Evolutionary conservation across 352 stramenopile species (phyloP).

Genomic region (Phytophthora nicotianae): DNA sequence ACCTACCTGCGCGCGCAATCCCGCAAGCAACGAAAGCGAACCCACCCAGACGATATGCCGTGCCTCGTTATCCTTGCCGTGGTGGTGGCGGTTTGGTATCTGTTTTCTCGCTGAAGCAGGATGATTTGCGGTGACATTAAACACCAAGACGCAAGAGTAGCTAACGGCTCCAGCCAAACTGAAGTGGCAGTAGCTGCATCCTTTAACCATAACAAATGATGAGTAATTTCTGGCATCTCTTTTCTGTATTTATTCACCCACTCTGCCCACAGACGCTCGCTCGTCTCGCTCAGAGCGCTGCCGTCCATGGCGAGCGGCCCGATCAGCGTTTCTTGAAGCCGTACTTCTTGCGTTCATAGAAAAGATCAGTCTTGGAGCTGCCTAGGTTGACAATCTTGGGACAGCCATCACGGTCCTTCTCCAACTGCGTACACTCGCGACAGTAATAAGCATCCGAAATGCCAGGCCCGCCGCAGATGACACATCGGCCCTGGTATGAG

Average conservation of each 20-base stretch:
- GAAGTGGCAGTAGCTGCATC: not conserved
- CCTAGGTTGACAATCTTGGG: conserved; percentile 99
- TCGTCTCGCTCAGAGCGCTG: not conserved
- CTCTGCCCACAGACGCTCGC: conserved; percentile 25
- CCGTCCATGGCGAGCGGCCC: conserved; percentile 18
- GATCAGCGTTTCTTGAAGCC: conserved; percentile 91
- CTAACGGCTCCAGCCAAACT: not conserved
- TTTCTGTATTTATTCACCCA: conserved; percentile 26
- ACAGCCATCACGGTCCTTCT: conserved; percentile 97
- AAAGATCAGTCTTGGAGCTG: conserved; percentile 96
- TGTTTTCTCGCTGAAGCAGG: conserved; percentile 7
- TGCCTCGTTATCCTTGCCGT: not conserved
- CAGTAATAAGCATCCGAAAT: conserved; percentile 99
- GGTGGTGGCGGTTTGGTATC: conserved; percentile 1
- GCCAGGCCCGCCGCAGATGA: conserved; percentile 97
- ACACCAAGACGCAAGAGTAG: not conserved
- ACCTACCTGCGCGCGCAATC: not conserved
- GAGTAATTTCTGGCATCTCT: conserved; percentile 10
- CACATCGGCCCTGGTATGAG: conserved; percentile 95
- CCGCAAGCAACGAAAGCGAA: not conserved
- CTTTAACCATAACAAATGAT: conserved; percentile 7
- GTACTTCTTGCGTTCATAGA: conserved; percentile 99
- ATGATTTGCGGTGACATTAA: not conserved
- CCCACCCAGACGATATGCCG: not conserved
- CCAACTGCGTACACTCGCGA: conserved; percentile 97